These are phyloP conservation scores for Jaltomata sinuosa DNA, from an alignment of 257 asterid species.

Conservation along the genomic window DNA sequence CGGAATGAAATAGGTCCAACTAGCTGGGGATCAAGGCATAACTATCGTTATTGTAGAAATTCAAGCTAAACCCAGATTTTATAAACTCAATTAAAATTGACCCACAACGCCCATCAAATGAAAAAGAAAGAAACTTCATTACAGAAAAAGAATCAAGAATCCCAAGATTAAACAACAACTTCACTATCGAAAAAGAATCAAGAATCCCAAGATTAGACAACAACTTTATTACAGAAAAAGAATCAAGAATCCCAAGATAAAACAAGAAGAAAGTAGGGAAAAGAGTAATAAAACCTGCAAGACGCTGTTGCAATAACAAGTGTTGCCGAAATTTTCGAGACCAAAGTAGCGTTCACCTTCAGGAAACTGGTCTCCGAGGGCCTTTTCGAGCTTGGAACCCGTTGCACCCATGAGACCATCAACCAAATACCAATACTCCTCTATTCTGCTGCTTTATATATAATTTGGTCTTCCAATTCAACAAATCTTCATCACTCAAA, in stretches of 20 bases:
- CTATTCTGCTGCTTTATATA: constrained; percentile 24
- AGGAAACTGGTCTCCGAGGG: constrained; percentile 67
- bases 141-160: background rate
- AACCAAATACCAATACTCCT: constrained; percentile 51
- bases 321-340: constrained; percentile 67
- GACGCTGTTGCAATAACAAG: constrained; percentile 69
- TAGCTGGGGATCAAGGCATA: background rate
- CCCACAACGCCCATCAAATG: background rate
- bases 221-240: background rate
- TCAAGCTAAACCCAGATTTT: background rate
- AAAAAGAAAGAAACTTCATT: background rate
- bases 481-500: background rate
- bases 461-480: background rate
- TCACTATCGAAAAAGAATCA: too few relatives aligned
- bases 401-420: constrained; percentile 67
- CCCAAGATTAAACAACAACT: background rate
- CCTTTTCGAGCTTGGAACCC: constrained; percentile 67
- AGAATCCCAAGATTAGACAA: too few relatives aligned
- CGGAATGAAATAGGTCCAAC: background rate
- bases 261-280: background rate
- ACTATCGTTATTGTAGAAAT: background rate
- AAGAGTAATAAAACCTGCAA: constrained; percentile 30
- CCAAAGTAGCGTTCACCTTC: constrained; percentile 75
- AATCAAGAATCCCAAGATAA: background rate
- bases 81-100: background rate